A percentile compares a stretch with the other conserved stretches of the same genome.
phyloP scores from a whole-genome alignment of 495 filamentous ascomycete genomes.

The Darksidea phi region DNA sequence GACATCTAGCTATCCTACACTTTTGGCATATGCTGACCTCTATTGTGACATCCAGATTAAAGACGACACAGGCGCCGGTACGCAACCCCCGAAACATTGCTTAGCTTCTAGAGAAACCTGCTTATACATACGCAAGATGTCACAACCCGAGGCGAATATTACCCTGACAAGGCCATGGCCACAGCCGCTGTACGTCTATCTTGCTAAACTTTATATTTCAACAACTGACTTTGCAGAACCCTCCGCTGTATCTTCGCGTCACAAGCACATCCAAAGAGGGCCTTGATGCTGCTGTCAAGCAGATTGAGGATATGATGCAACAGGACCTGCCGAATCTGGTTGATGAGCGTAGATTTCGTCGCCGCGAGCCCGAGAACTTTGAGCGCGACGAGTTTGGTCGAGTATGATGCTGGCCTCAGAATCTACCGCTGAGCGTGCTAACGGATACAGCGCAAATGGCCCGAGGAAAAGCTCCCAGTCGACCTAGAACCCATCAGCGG shows the following conservation, averaged over 20 bases:
- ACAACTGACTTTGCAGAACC: slow-evolving; percentile 59
- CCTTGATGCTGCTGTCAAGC: slow-evolving; percentile 77
- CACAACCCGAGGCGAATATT: slow-evolving; percentile 93
- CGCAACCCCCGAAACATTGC: slow-evolving; percentile 58
- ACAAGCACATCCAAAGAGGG: slow-evolving; percentile 91
- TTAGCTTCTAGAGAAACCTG: slow-evolving; percentile 40
- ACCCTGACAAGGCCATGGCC: slow-evolving; percentile 96
- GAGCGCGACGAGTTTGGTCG: slow-evolving; percentile 93
- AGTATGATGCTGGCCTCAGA: slow-evolving; percentile 49
- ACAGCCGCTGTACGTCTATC: slow-evolving; percentile 72
- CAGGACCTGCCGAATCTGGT: slow-evolving; percentile 94
- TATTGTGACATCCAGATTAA: slow-evolving; percentile 95
- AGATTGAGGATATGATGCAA: slow-evolving; percentile 93
- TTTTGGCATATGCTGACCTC: slow-evolving; percentile 97
- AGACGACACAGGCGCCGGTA: slow-evolving; percentile 99
- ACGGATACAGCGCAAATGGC: slow-evolving; percentile 85
- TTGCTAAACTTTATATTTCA: background rate
- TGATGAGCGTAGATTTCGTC: slow-evolving; percentile 89
- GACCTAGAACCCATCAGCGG: slow-evolving; percentile 85
- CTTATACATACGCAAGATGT: slow-evolving; percentile 86
- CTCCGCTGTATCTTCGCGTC: slow-evolving; percentile 90
- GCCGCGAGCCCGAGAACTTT: slow-evolving; percentile 81
- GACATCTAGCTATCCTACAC: slow-evolving; percentile 60
- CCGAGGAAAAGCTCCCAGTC: slow-evolving; percentile 89
- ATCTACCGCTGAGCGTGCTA: slow-evolving; percentile 31